Conservation (phyloP, 2,329 filamentous ascomycete species). For the Fonsecaea multimorphosa region DNA sequence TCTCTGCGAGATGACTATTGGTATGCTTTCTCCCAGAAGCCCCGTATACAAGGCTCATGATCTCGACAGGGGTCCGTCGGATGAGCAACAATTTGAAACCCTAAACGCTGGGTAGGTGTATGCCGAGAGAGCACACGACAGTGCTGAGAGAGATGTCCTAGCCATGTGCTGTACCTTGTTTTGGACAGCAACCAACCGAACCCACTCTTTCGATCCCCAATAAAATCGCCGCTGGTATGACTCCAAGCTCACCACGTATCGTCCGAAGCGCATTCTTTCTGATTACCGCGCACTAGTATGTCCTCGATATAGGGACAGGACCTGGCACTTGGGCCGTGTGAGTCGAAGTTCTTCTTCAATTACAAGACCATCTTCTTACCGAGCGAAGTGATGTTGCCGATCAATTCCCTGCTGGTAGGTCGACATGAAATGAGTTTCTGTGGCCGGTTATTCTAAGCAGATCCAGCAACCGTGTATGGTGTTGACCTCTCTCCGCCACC, state of each 20-base stretch:
- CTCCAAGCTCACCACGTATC: background rate
- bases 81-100: constrained; percentile 39
- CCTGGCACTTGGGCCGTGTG: constrained; percentile 39
- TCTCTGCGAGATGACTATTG: constrained; percentile 35
- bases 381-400: constrained; percentile 33
- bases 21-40: constrained; percentile 12
- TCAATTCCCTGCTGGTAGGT: constrained; percentile 27
- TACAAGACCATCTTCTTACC: background rate
- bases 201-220: constrained; percentile 34
- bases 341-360: background rate
- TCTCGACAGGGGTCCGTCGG: constrained; percentile 19
- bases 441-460: background rate
- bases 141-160: background rate
- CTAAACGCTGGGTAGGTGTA: constrained; percentile 36
- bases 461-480: constrained; percentile 33
- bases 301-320: constrained; percentile 40
- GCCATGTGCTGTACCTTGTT: constrained; percentile 35
- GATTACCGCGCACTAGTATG: constrained; percentile 27
- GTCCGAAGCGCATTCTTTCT: background rate
- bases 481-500: constrained; percentile 39
- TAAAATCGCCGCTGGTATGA: constrained; percentile 12
- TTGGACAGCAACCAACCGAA: constrained; percentile 36
- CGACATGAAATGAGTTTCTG: background rate
- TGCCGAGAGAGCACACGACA: background rate
- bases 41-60: background rate